phyloP scores from a whole-genome alignment of 768 basidiomycete genomes.

The Calocybe cyanea region DNA sequence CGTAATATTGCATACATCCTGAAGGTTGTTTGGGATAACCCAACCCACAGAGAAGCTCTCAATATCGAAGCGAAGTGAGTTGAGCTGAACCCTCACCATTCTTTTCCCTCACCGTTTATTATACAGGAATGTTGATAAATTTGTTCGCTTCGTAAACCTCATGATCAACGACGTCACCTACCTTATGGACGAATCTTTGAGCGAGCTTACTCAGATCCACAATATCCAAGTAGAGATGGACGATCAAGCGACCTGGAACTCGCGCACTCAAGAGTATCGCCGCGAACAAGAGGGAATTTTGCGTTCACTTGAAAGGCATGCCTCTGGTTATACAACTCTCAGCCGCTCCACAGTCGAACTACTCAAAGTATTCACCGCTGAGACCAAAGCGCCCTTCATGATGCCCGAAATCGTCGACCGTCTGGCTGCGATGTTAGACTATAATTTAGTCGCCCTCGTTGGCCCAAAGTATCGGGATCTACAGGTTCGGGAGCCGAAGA shows the following conservation, averaged over 20 bases:
- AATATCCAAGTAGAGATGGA: constrained; percentile 85
- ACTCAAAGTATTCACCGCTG: constrained; percentile 87
- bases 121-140: constrained; percentile 81
- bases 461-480: constrained; percentile 88
- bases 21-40: constrained; percentile 90
- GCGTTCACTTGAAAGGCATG: constrained; percentile 77
- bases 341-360: constrained; percentile 88
- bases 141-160: constrained; percentile 93
- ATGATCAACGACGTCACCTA: constrained; percentile 99
- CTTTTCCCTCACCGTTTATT: constrained; percentile 3
- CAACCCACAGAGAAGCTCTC: constrained; percentile 82
- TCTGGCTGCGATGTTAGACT: constrained; percentile 94
- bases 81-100: not conserved
- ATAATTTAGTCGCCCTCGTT: constrained; percentile 85
- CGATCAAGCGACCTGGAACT: constrained; percentile 64
- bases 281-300: constrained; percentile 81
- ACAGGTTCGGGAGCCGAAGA: constrained; percentile 79
- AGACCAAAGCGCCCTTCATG: constrained; percentile 91
- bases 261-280: constrained; percentile 63
- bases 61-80: constrained; percentile 72
- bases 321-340: constrained; percentile 82
- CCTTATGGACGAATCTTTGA: constrained; percentile 93
- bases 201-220: constrained; percentile 84
- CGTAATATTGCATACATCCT: constrained; percentile 86
- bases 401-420: constrained; percentile 94